Percentiles rank a stretch among this genome's conserved stretches.
These are phyloP conservation scores for Calocybe cyanea DNA, from an alignment of 768 basidiomycete genomes.

Conservation along the genomic window DNA sequence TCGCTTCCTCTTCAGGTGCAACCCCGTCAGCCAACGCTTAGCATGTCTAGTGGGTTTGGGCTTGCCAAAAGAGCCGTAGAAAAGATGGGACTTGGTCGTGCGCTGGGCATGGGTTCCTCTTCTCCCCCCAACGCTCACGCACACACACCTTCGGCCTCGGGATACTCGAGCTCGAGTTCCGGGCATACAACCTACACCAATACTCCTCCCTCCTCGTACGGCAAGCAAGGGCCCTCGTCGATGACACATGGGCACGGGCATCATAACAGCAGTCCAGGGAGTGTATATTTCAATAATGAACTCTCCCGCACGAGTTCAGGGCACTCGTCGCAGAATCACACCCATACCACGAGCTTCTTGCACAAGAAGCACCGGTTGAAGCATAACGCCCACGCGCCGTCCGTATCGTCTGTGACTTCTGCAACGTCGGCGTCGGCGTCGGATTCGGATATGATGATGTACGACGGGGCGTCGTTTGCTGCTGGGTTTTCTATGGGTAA, in stretches of 20 bases:
- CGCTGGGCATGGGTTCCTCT: conserved; percentile 45
- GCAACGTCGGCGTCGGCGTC: conserved; percentile 21
- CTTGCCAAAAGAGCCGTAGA: conserved; percentile 76
- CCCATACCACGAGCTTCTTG: conserved; percentile 1
- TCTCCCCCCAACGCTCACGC: conserved; percentile 24
- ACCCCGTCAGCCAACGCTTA: conserved; percentile 64
- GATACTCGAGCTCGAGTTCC: conserved; percentile 30
- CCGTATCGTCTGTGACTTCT: conserved; percentile 46
- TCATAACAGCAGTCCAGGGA: not conserved
- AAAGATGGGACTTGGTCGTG: conserved; percentile 56
- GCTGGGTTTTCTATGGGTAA: conserved; percentile 52
- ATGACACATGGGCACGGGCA: conserved; percentile 11
- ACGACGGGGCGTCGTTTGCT: conserved; percentile 31
- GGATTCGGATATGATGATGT: conserved; percentile 30
- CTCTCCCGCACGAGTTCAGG: conserved; percentile 14
- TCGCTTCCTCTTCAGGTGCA: conserved; percentile 16
- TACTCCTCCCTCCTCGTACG: conserved; percentile 35
- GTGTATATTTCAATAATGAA: conserved; percentile 4
- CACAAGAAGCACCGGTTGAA: conserved; percentile 34
- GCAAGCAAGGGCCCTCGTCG: too few relatives aligned
- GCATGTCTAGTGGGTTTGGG: conserved; percentile 66
- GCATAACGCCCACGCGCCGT: conserved; percentile 59
- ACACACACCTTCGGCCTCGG: conserved; percentile 21
- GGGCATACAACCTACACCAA: conserved; percentile 9
- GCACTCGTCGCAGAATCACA: conserved; percentile 14